Percentiles rank a stretch among this genome's conserved stretches.
Conservation (phyloP, 352 stramenopile genomes). For the Blastocystis sp. region DNA sequence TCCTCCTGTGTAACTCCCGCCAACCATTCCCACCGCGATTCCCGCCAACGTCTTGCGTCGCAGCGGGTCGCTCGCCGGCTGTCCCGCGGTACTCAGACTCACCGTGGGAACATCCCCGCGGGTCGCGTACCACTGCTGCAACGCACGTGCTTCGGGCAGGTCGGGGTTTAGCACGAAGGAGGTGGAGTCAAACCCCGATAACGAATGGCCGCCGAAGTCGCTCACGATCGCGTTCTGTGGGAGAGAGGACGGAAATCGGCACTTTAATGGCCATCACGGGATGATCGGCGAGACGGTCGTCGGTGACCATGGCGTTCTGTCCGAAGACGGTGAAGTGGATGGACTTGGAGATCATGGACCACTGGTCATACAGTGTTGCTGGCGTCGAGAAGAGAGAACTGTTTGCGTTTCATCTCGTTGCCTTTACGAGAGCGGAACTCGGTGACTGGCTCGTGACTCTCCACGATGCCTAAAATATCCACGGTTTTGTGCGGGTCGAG, state of each 20-base stretch:
- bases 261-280: conserved; percentile 48
- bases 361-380: neutral
- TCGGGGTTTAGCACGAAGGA: conserved; percentile 9
- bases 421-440: conserved; percentile 43
- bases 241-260: neutral
- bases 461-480: conserved; percentile 40
- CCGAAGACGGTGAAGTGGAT: conserved; percentile 47
- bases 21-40: neutral
- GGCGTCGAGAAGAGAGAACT: neutral
- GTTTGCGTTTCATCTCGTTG: conserved; percentile 47
- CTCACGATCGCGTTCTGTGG: neutral
- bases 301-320: conserved; percentile 27
- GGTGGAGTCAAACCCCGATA: conserved; percentile 33
- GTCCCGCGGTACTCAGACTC: conserved; percentile 4
- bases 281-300: neutral
- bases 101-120: neutral
- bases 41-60: neutral
- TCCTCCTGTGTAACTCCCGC: neutral
- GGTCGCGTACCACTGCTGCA: conserved; percentile 3
- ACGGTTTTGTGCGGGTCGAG: neutral
- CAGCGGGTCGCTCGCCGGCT: neutral
- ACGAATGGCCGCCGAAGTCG: conserved; percentile 40
- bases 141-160: neutral
- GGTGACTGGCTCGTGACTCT: conserved; percentile 18
- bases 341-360: neutral